phyloP scores from a whole-genome alignment of 1,284 basidiomycete species.

The Trichosporon coremiiforme region DNA sequence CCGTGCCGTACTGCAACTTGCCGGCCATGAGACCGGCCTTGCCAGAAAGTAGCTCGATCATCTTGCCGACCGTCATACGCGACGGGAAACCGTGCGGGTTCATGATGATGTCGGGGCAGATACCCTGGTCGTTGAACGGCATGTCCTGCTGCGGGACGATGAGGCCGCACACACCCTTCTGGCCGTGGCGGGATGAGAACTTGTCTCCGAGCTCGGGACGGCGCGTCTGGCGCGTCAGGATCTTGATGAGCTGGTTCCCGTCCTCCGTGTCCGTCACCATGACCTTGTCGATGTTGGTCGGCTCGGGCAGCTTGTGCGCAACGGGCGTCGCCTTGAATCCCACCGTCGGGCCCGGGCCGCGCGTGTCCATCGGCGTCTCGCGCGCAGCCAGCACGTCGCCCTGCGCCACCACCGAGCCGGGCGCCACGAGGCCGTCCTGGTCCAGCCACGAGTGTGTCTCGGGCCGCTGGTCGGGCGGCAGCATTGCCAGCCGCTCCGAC shows the following conservation, averaged over 20 bases:
- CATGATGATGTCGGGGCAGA: slow-evolving; percentile 98
- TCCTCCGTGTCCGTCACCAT: slow-evolving; percentile 92
- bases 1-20: slow-evolving; percentile 64
- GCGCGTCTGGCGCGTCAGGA: slow-evolving; percentile 95
- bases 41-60: slow-evolving; percentile 98
- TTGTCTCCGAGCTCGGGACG: slow-evolving; percentile 97
- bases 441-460: slow-evolving; percentile 84
- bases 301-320: slow-evolving; percentile 87
- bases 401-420: slow-evolving; percentile 89
- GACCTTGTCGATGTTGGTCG: slow-evolving; percentile 95
- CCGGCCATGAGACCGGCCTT: slow-evolving; percentile 64
- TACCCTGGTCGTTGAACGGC: slow-evolving; percentile 98
- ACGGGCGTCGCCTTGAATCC: slow-evolving; percentile 84
- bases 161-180: slow-evolving; percentile 97
- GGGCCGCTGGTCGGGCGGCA: slow-evolving; percentile 75
- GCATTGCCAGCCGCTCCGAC: slow-evolving; percentile 78
- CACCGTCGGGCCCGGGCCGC: slow-evolving; percentile 60
- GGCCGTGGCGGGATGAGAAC: slow-evolving; percentile 96
- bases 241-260: slow-evolving; percentile 97
- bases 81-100: slow-evolving; percentile 99
- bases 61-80: slow-evolving; percentile 99
- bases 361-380: slow-evolving; percentile 84
- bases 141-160: slow-evolving; percentile 99
- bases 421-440: slow-evolving; percentile 92
- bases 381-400: slow-evolving; percentile 97